A percentile compares a stretch with the other conserved stretches of the same genome.
These are phyloP conservation scores for Fragaria vesca DNA, from an alignment of 306 rosid species.

Conservation along the genomic window DNA sequence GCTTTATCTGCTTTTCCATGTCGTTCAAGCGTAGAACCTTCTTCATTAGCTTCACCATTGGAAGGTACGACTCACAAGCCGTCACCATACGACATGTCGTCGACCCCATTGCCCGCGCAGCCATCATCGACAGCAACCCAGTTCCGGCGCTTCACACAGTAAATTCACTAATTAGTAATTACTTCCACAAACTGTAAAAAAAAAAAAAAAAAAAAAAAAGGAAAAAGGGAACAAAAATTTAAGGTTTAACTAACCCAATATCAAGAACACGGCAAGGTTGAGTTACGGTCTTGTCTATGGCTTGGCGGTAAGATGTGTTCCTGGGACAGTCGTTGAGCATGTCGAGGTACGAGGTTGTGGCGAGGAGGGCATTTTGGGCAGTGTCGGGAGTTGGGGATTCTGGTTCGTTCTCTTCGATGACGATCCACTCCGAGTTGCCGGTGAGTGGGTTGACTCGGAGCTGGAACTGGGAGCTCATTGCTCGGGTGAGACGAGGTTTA, in stretches of 20 bases:
- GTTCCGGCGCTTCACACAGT: constrained; percentile 76
- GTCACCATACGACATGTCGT: constrained; percentile 40
- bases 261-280: constrained; percentile 79
- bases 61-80: constrained; percentile 96
- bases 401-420: constrained; percentile 58
- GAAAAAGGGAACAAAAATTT: background rate
- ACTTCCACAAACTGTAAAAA: background rate
- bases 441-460: constrained; percentile 73
- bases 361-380: constrained; percentile 53
- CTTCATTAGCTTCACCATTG: constrained; percentile 90
- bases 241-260: constrained; percentile 50
- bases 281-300: constrained; percentile 70
- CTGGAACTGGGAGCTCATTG: constrained; percentile 72
- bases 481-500: constrained; percentile 27
- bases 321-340: constrained; percentile 84
- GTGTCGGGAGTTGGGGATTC: constrained; percentile 22
- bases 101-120: constrained; percentile 74
- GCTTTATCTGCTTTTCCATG: constrained; percentile 55
- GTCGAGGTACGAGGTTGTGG: constrained; percentile 80
- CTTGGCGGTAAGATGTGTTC: constrained; percentile 66
- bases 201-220: background rate
- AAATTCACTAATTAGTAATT: background rate
- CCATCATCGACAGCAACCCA: constrained; percentile 94
- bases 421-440: constrained; percentile 91
- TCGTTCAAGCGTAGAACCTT: constrained; percentile 65